Evolutionary conservation across 805 yeast genomes (phyloP), one percentile per base, ranked within the genome.

Genomic region (Ogataea pignaliae): DNA sequence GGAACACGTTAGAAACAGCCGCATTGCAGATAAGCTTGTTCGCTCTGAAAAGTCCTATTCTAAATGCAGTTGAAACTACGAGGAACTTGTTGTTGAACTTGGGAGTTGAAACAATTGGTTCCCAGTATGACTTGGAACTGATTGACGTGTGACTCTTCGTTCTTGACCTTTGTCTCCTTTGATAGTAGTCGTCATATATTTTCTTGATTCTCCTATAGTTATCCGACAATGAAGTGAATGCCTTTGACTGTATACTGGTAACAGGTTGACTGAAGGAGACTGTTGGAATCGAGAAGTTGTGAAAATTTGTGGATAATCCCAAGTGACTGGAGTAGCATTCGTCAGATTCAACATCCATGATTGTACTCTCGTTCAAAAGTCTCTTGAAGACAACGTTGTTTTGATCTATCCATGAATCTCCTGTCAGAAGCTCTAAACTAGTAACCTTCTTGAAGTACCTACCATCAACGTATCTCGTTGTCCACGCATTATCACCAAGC

Each of bases 401-500:
- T 37, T 74, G 72, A 29, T 66, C 59, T 1, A 65, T 44, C 46
- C 56, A 52, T 3, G 59, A 56, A 43, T 79, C 77, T 2, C 83
- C 84, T 2, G 71, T 64, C 41, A 79, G 63, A 11, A 72, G 72
- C n/a, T 63, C 55, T 2, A 79, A 47, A 5, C 76, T 68, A 32
- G 63, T 57, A 6, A 81, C 87, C n/a, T 64, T 62, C 44, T 70
- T 67, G 63, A 83, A 81, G 43, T 58, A 67, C 4, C 50, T 50
- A 1, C 65, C 57, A 16, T 62, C 59, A 1, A 81, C 56, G 10
- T 66, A 67, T 39, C 64, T 66, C 7, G 71, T 61, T 0, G 83
- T 71, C 87, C 88, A 82, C 29, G 72, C 78, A 44, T 71, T 74
- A 37, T 75, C 81, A 9, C 63, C 63, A 21, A 78, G 42, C 10